Base-by-base conservation (phyloP, 1,139 yeast genomes). In the Pichia norvegensis region DNA sequence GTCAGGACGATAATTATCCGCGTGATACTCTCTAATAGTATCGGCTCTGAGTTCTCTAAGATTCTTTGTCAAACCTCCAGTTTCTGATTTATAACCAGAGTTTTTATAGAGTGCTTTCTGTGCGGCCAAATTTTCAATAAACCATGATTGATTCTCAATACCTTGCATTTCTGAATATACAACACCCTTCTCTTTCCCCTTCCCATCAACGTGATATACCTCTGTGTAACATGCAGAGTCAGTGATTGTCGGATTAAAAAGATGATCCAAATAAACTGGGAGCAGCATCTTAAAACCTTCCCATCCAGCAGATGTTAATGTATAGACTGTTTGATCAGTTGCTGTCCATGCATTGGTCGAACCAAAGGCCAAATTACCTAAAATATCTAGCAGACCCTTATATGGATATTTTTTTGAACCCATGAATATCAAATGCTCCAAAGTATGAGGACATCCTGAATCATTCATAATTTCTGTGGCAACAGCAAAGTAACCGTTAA, bases 121-220 rank as follows among this genome's bases (percentile, higher is more conserved):
- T 58, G 81, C 68, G 47, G 76, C 78, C 53, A 81, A 66, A 54
- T 73, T 73, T n/a, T 85, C 66, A 27, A 86, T 68, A 52, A 81
- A 84, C 77, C 82, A 81, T n/a, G 90, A 74, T 52, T 82, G 85
- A 55, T 78, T 78, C 62, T 88, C 95, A 46, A 85, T 81, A 17
- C 90, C 97, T 61, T 88, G 97, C 97, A 94, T 94, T 66, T 94
- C 99, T 49, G 95, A 84, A 62, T 85, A 94, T 4, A 94, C 98
- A 36, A 94, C 98, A 52, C 99, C 99, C 60, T 87, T 87, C 58
- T 94, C 98, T 52, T 83, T 81, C 23, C 87, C 96, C 16, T 78
- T 73, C 1, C 95, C 96, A 60, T 92, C 97, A 45, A 92, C 76
- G 62, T 94, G 97, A 62, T 87, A 87, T 7, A 94, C 98, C 60